Evolutionary conservation across 768 basidiomycete species (phyloP), one percentile per base, ranked within the genome.

Genomic region (Daedaleopsis sinensis): DNA sequence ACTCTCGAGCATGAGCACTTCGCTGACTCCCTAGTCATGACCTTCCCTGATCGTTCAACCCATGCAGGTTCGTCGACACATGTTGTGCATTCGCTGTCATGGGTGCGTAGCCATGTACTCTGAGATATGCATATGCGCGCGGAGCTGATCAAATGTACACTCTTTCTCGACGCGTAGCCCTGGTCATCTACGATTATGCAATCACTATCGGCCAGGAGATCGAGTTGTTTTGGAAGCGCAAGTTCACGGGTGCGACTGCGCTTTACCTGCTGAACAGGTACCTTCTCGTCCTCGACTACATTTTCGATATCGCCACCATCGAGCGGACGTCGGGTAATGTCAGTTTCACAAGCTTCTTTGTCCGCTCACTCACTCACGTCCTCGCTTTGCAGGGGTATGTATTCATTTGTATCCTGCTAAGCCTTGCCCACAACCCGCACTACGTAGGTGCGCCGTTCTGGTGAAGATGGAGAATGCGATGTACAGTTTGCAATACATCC

Each of bases 201-300:
- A 7, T 55, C 8, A 55, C 59, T 3, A 13, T 55, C 12, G 18
- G 16, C n/a, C 59, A 43, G 35, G 59, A 61, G 24, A 44, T 55
- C 2, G 38, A 55, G 11, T 1, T 55, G 27, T 27, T 62, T 24
- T 62, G 61, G 61, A 47, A 47, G n/a, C 61, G 56, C 27, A 57
- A 58, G 35, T 46, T 57, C 24, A 62, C 49, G 15, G 50, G 38
- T n/a, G 61, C 61, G 13, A 62, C 50, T 8, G 39, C 32, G 10
- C 43, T 62, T 37, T 62, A 48, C 52, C 6, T 62, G n/a, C 35
- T 58, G 9, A 52, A 55, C 36, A 56, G 61, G 9, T 62, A 62
- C 37, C 35, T 57, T 21, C 15, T 52, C 13, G 16, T 62, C 16
- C 13, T 49, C 16, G 16, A 12, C 24, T 9, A 21, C 12, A 39